Evolutionary conservation across 108 stramenopile genomes (phyloP).

Genomic region (Nitzschia sp.): DNA sequence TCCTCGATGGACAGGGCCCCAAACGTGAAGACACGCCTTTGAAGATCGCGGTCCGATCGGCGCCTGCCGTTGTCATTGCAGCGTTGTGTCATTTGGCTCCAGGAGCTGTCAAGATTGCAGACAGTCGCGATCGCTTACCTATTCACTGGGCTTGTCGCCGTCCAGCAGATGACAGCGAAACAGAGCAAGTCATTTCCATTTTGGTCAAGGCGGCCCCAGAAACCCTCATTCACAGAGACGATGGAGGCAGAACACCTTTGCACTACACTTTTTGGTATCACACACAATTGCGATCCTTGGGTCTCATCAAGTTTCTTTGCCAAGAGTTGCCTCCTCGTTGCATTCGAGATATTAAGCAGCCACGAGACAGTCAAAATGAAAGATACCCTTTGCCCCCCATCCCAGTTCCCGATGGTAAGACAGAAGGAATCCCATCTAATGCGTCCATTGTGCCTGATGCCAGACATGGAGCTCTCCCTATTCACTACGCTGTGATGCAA

Average conservation of each 20-base stretch:
- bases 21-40: conserved; percentile 40
- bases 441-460: conserved; percentile 49
- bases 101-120: conserved; percentile 29
- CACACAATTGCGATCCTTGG: conserved; percentile 36
- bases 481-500: conserved; percentile 62
- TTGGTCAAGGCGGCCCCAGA: conserved; percentile 41
- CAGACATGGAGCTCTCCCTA: conserved; percentile 47
- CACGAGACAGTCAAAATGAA: conserved; percentile 19
- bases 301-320: conserved; percentile 43
- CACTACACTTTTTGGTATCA: conserved; percentile 69
- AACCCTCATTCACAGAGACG: conserved; percentile 45
- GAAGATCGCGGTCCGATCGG: conserved; percentile 31
- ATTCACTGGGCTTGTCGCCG: conserved; percentile 48
- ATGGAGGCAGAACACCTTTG: conserved; percentile 59
- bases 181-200: conserved; percentile 37
- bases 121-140: conserved; percentile 38
- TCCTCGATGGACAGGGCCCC: conserved; percentile 32
- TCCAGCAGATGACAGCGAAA: conserved; percentile 32
- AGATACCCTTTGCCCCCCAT: conserved; percentile 39
- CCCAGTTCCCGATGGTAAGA: conserved; percentile 27
- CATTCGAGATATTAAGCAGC: conserved; percentile 28
- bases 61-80: conserved; percentile 43
- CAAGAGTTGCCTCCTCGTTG: conserved; percentile 22
- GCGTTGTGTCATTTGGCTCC: conserved; percentile 59
- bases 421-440: conserved; percentile 29